These are phyloP conservation scores for Spongispora temasekensis DNA, from an alignment of 1,284 basidiomycete genomes.

Conservation along the genomic window DNA sequence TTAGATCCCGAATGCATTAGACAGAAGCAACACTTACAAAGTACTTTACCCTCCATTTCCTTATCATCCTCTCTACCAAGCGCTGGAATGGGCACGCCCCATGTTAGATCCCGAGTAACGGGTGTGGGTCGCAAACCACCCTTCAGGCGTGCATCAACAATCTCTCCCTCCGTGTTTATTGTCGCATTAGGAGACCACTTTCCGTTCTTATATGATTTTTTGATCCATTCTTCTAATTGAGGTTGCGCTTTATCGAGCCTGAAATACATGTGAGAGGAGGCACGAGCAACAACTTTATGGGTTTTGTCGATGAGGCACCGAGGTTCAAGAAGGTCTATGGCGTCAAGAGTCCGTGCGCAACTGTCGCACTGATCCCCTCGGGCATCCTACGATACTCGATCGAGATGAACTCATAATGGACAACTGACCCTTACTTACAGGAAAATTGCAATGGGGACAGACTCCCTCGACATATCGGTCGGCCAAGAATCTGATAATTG, in stretches of 20 bases:
- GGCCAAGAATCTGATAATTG: conserved; percentile 74
- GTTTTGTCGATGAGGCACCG: conserved; percentile 87
- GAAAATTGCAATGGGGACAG: conserved; percentile 88
- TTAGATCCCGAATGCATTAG: conserved; percentile 4
- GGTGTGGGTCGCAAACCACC: conserved; percentile 88
- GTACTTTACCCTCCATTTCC: conserved; percentile 92
- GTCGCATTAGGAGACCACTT: conserved; percentile 94
- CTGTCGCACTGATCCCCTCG: conserved; percentile 98
- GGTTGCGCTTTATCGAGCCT: conserved; percentile 86
- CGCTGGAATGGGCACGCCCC: conserved; percentile 93
- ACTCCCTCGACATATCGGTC: conserved; percentile 95
- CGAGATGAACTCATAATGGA: background rate
- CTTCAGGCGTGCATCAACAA: conserved; percentile 91
- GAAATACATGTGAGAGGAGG: conserved; percentile 95
- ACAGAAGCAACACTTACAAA: conserved; percentile 65
- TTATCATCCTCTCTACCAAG: conserved; percentile 72
- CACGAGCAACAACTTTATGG: conserved; percentile 75
- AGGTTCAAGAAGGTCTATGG: conserved; percentile 93
- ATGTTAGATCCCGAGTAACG: conserved; percentile 91
- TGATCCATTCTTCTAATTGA: conserved; percentile 88
- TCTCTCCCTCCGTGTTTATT: conserved; percentile 82
- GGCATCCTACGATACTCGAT: conserved; percentile 66
- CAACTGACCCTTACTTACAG: conserved; percentile 47
- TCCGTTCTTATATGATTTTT: conserved; percentile 75
- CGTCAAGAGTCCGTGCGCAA: conserved; percentile 91